Evolutionary conservation across 352 stramenopile species (phyloP), one percentile per base, ranked within the genome.

Genomic region (Phytophthora fragariaefolia): DNA sequence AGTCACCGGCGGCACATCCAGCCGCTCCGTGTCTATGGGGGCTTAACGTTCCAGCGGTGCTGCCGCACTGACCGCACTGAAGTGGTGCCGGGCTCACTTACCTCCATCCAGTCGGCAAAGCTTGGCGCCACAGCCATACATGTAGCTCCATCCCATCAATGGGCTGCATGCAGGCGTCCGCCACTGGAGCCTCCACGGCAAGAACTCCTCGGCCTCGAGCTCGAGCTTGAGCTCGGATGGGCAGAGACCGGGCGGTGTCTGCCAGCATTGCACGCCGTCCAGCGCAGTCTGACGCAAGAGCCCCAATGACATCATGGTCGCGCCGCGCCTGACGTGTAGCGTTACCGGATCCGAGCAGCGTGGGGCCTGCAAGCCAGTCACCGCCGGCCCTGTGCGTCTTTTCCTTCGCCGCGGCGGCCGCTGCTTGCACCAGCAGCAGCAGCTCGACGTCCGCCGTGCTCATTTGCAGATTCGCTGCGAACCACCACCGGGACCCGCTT

Each of bases 271-370:
- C 67, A 69, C 57, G 45, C 28, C 28, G 12, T n/a, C 28, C 7
- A 52, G 28, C 7, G 27, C n/a, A 71, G 56, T 71, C 56, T 75
- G 57, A 67, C 49, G 57, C 57, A 66, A 63, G 23, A 54, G 26
- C 36, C 22, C 13, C 46, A 53, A 82, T 87, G 79, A 87, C 79
- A 87, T 87, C 79, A 87, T 71, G 69, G 12, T 12, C 28, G 23
- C 45, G 46, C 18, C 18, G 20, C 18, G 53, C 50, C 77, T 86
- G 77, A 86, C 77, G 78, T 72, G 34, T 34, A 20, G 40, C 52
- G 28, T 52, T 50, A 42, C 22, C 24, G 48, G 32, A 48, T 64
- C 43, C 22, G 12, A 22, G n/a, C 40, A 43, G 5, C n/a, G 48
- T 47, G 45, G 49, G 48, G 66, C 47, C 61, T 64, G 42, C 27